Conservation (phyloP, 2,329 filamentous ascomycete species). For the Neonectria magnoliae region DNA sequence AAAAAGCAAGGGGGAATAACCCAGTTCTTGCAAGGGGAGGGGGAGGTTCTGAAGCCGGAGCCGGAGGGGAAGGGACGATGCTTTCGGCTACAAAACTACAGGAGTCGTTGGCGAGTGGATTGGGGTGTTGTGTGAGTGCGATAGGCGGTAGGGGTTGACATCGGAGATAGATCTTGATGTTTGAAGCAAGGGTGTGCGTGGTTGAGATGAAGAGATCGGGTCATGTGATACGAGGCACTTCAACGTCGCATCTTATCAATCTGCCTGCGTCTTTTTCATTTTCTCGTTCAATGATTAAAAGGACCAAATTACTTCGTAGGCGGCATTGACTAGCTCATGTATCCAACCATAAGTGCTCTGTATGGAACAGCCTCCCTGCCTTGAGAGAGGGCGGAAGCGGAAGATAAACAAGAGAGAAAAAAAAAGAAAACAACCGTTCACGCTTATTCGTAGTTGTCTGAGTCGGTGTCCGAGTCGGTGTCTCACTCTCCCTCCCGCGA, state of each 20-base stretch:
- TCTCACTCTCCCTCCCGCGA: conserved; percentile 9
- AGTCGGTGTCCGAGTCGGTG: neutral
- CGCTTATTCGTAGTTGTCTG: neutral
- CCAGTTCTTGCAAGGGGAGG: conserved; percentile 8
- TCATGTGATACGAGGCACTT: neutral
- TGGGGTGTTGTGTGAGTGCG: neutral
- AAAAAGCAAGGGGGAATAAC: neutral
- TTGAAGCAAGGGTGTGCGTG: neutral
- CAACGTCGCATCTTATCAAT: neutral
- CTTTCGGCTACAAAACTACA: neutral
- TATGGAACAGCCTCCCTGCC: neutral
- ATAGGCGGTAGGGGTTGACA: neutral
- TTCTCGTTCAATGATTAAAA: neutral
- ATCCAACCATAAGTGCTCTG: neutral
- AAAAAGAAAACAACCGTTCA: neutral
- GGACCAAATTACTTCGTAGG: neutral
- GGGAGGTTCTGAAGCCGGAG: neutral
- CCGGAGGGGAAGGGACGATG: neutral
- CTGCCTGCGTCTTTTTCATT: neutral
- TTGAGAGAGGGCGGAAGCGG: neutral
- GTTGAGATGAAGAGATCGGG: neutral
- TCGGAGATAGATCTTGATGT: neutral
- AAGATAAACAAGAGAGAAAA: neutral
- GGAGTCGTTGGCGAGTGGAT: neutral
- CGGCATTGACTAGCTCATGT: neutral